Evolutionary conservation across 1,139 yeast genomes (phyloP).

Genomic region (Yamadazyma siamensis): DNA sequence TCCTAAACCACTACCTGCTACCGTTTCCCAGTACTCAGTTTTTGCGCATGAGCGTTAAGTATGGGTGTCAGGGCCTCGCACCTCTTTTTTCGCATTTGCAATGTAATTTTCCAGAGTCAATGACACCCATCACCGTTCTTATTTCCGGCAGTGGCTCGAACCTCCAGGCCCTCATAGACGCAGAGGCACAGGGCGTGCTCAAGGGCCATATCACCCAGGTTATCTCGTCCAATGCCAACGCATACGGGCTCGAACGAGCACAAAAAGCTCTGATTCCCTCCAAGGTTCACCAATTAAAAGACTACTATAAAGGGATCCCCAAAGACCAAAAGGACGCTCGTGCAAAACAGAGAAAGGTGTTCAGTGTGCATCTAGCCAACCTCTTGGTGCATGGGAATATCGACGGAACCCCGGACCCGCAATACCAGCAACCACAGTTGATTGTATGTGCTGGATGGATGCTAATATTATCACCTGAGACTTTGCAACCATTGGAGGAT

Average conservation of each 20-base stretch:
- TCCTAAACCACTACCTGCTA: no score
- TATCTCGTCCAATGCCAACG: conserved; percentile 76
- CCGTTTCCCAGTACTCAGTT: no score
- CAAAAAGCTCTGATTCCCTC: conserved; percentile 63
- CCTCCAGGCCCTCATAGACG: conserved; percentile 88
- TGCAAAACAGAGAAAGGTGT: conserved; percentile 56
- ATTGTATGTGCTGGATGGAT: conserved; percentile 99
- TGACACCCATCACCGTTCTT: conserved; percentile 58
- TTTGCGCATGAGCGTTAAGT: no score
- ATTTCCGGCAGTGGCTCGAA: conserved; percentile 96
- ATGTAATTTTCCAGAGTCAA: no score
- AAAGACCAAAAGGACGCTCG: conserved; percentile 61
- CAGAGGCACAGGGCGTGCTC: conserved; percentile 41
- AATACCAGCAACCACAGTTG: conserved; percentile 62
- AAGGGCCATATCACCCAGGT: conserved; percentile 67
- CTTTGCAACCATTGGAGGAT: conserved; percentile 61
- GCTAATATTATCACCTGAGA: conserved; percentile 79
- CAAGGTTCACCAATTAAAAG: conserved; percentile 64
- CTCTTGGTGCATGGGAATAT: conserved; percentile 51
- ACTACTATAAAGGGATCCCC: conserved; percentile 72
- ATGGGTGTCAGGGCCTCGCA: no score
- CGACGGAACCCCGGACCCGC: conserved; percentile 22
- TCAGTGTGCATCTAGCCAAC: conserved; percentile 75
- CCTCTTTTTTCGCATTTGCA: no score
- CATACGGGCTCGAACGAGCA: conserved; percentile 85